Conservation (phyloP, 192 early-diverging fungal genomes). For the Irineochytrium annulatum region DNA sequence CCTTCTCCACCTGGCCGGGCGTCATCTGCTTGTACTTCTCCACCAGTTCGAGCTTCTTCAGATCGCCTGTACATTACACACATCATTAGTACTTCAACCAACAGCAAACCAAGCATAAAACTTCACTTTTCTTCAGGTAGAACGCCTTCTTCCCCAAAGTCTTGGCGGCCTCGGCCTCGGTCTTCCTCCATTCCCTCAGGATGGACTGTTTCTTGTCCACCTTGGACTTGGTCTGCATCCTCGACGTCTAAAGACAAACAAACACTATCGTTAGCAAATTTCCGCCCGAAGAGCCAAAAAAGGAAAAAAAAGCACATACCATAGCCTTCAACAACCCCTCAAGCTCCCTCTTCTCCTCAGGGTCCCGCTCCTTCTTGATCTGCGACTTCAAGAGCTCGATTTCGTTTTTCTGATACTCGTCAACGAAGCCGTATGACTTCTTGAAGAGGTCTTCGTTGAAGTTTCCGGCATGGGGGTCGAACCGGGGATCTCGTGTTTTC, state of each 20-base stretch:
- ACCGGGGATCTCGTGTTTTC: slow-evolving; percentile 89
- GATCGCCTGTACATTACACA: slow-evolving; percentile 47
- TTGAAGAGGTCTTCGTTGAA: slow-evolving; percentile 90
- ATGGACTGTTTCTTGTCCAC: slow-evolving; percentile 58
- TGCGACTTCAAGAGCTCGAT: slow-evolving; percentile 60
- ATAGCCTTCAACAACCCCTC: slow-evolving; percentile 58
- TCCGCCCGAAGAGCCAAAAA: not conserved
- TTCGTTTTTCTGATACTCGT: slow-evolving; percentile 74
- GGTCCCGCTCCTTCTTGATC: slow-evolving; percentile 65
- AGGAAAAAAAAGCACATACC: slow-evolving; percentile 39
- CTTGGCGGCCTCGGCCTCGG: slow-evolving; percentile 72
- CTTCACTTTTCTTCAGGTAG: slow-evolving; percentile 83
- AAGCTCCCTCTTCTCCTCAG: slow-evolving; percentile 54
- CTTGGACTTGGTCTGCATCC: slow-evolving; percentile 18
- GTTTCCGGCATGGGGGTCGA: slow-evolving; percentile 83
- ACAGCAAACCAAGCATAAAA: not conserved
- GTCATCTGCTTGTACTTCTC: slow-evolving; percentile 76
- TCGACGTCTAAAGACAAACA: slow-evolving; percentile 19
- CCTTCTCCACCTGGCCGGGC: slow-evolving; percentile 72
- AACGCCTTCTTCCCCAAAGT: slow-evolving; percentile 87
- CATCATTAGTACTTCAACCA: not conserved
- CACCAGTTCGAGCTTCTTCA: slow-evolving; percentile 79
- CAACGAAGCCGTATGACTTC: slow-evolving; percentile 86
- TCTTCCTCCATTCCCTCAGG: slow-evolving; percentile 73
- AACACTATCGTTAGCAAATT: slow-evolving; percentile 1